These are phyloP conservation scores for Catharanthus roseus DNA, from an alignment of 257 asterid genomes.

Conservation along the genomic window DNA sequence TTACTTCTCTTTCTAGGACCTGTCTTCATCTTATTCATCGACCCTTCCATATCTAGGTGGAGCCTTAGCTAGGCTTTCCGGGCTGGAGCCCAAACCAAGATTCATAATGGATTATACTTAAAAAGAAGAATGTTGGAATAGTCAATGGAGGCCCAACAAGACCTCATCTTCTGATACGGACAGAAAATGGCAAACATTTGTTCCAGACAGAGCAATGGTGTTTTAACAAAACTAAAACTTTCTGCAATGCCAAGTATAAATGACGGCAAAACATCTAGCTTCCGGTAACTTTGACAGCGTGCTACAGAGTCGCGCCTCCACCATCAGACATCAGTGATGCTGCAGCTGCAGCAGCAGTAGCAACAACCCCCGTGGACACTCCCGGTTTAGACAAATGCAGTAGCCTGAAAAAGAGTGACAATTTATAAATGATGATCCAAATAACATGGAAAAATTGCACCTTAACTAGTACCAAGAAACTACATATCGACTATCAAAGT, in stretches of 20 bases:
- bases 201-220: not conserved
- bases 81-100: no score
- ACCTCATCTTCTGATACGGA: no score
- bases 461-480: not conserved
- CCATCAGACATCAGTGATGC: slow-evolving; percentile 96
- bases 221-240: not conserved
- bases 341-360: slow-evolving; percentile 97
- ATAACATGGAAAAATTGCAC: not conserved
- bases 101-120: no score
- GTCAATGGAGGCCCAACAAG: no score
- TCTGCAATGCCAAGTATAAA: not conserved
- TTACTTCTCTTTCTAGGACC: no score
- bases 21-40: no score
- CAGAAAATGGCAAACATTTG: not conserved
- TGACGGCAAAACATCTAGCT: not conserved
- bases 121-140: no score
- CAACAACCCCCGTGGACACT: slow-evolving; percentile 72
- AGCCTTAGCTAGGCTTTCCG: no score
- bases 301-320: slow-evolving; percentile 62
- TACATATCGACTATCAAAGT: not conserved
- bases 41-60: no score
- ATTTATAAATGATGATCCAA: not conserved
- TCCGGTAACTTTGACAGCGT: not conserved
- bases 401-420: slow-evolving; percentile 49
- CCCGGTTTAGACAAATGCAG: slow-evolving; percentile 92